A percentile compares a stretch with the other conserved stretches of the same genome.
Conservation (phyloP, 2,329 filamentous ascomycete species). For the Aureobasidium subglaciale region DNA sequence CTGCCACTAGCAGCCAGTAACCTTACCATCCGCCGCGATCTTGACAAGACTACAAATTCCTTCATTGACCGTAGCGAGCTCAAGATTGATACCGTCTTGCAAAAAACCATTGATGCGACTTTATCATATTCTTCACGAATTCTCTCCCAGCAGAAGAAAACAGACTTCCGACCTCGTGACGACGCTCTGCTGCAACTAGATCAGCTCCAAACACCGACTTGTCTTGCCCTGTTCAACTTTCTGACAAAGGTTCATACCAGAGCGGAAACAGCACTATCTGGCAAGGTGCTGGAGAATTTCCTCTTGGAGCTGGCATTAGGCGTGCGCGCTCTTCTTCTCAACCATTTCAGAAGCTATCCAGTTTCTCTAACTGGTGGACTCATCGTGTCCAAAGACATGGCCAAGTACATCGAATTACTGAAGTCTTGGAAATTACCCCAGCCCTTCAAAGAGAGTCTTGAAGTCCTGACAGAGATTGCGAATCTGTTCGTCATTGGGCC, state of each 20-base stretch:
- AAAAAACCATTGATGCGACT: conserved; percentile 63
- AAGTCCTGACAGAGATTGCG: conserved; percentile 86
- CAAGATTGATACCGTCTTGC: conserved; percentile 67
- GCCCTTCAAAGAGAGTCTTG: conserved; percentile 52
- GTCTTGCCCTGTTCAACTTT: conserved; percentile 73
- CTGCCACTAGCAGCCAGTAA: conserved; percentile 84
- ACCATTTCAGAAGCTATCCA: conserved; percentile 90
- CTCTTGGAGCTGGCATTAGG: conserved; percentile 76
- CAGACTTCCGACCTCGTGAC: conserved; percentile 83
- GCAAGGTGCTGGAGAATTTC: conserved; percentile 75
- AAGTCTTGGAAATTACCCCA: conserved; percentile 64
- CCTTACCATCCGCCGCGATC: conserved; percentile 80
- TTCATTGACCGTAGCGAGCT: conserved; percentile 74
- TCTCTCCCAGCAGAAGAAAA: conserved; percentile 72
- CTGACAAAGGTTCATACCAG: conserved; percentile 56
- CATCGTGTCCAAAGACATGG: conserved; percentile 94
- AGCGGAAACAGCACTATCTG: conserved; percentile 64
- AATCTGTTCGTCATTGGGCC: conserved; percentile 88
- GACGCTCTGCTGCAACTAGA: conserved; percentile 63
- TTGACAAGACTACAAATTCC: conserved; percentile 72
- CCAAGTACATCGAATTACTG: conserved; percentile 81
- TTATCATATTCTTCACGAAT: conserved; percentile 69
- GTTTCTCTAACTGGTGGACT: conserved; percentile 90
- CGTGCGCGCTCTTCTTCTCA: conserved; percentile 70
- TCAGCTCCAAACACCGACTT: conserved; percentile 74